Percentiles rank a stretch among this genome's conserved stretches.
These are phyloP conservation scores for Cyberlindnera mycetangii DNA, from an alignment of 805 yeast genomes.

Conservation along the genomic window DNA sequence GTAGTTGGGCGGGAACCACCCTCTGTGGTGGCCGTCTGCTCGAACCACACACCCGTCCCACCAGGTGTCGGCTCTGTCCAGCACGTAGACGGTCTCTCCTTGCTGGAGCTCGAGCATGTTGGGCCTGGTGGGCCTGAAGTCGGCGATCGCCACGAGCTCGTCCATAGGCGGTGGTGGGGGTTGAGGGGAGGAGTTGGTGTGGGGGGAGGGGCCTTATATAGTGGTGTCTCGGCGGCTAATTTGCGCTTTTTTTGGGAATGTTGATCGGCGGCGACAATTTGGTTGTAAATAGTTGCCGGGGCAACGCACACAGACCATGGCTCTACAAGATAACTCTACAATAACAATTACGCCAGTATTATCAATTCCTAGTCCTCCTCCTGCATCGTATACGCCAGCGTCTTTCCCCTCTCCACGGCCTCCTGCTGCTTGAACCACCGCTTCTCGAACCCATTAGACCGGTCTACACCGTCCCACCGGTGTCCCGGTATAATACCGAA, in stretches of 20 bases:
- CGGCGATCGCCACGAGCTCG: slow-evolving; percentile 57
- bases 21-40: slow-evolving; percentile 42
- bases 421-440: slow-evolving; percentile 48
- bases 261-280: neutral
- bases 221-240: neutral
- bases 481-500: slow-evolving; percentile 75
- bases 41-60: slow-evolving; percentile 70
- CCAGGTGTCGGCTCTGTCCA: slow-evolving; percentile 67
- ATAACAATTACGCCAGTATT: too few species aligned
- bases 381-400: slow-evolving; percentile 34
- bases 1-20: slow-evolving; percentile 82
- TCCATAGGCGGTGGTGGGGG: slow-evolving; percentile 33
- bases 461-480: slow-evolving; percentile 89
- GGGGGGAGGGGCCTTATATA: too few species aligned
- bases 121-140: slow-evolving; percentile 50
- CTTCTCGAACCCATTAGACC: slow-evolving; percentile 84
- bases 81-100: slow-evolving; percentile 73
- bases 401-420: slow-evolving; percentile 33
- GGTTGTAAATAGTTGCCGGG: neutral
- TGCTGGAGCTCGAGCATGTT: slow-evolving; percentile 49
- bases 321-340: too few species aligned
- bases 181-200: too few species aligned
- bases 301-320: too few species aligned
- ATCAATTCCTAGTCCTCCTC: slow-evolving; percentile 32
- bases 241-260: neutral